phyloP scores from a whole-genome alignment of 192 early-diverging fungal species.

The Haplosporangium gracile region DNA sequence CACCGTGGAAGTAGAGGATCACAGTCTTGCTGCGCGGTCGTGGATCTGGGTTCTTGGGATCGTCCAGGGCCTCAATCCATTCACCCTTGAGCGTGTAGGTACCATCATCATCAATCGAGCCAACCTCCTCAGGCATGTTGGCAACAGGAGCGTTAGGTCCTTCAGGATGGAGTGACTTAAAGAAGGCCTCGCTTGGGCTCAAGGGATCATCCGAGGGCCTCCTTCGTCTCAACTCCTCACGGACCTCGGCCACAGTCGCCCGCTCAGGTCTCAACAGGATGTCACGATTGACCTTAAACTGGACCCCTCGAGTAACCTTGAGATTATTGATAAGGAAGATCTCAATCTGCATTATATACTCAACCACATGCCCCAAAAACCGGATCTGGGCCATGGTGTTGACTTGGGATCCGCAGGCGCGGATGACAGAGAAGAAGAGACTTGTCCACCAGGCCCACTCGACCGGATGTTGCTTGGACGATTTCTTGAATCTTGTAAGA shows the following conservation, averaged over 20 bases:
- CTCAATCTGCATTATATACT: neutral
- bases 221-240: neutral
- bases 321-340: neutral
- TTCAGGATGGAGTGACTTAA: constrained; percentile 19
- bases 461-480: constrained; percentile 24
- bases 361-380: neutral
- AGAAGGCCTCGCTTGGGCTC: constrained; percentile 14
- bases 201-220: constrained; percentile 7
- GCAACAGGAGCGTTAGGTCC: neutral
- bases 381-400: constrained; percentile 6
- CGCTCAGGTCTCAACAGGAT: constrained; percentile 14
- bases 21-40: constrained; percentile 24
- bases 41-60: constrained; percentile 23
- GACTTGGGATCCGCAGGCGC: neutral
- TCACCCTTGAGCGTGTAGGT: constrained; percentile 19
- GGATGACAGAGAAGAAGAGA: constrained; percentile 14
- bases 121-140: constrained; percentile 32
- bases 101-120: neutral
- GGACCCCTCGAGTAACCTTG: constrained; percentile 6
- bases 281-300: constrained; percentile 23
- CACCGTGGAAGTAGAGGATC: constrained; percentile 27
- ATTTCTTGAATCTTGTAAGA: constrained; percentile 27
- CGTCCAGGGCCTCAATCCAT: constrained; percentile 22
- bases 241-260: neutral
- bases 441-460: constrained; percentile 12